Conservation (phyloP, 2,329 filamentous ascomycete genomes). For the Coniochaeta sp. region DNA sequence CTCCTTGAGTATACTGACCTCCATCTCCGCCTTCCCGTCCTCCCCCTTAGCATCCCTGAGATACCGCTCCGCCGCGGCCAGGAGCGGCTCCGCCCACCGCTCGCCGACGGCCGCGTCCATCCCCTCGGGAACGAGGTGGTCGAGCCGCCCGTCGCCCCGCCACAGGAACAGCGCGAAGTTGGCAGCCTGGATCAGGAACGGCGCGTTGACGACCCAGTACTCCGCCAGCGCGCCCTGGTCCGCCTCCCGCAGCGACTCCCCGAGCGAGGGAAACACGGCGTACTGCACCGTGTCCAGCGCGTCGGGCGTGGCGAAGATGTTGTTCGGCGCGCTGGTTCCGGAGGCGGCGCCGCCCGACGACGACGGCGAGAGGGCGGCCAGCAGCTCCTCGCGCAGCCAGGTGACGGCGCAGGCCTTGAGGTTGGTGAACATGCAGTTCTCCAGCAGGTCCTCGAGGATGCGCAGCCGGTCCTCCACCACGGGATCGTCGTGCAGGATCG, state of each 20-base stretch:
- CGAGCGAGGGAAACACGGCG: slow-evolving; percentile 50
- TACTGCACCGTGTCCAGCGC: slow-evolving; percentile 55
- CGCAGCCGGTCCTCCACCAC: slow-evolving; percentile 50
- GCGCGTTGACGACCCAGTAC: slow-evolving; percentile 42
- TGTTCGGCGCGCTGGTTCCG: slow-evolving; percentile 6
- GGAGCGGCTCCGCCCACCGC: slow-evolving; percentile 48
- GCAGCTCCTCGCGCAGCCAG: slow-evolving; percentile 58
- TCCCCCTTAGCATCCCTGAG: slow-evolving; percentile 4
- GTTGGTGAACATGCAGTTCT: slow-evolving; percentile 56
- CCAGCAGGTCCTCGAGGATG: slow-evolving; percentile 57
- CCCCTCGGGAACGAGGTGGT: slow-evolving; percentile 43
- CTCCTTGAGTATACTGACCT: slow-evolving; percentile 14
- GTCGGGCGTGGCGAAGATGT: slow-evolving; percentile 42
- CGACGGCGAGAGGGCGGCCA: slow-evolving; percentile 28
- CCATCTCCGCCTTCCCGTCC: slow-evolving; percentile 5
- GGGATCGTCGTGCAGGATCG: slow-evolving; percentile 50
- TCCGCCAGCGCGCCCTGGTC: slow-evolving; percentile 36
- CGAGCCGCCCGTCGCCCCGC: slow-evolving; percentile 30
- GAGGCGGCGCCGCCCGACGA: not conserved
- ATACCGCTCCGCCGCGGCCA: slow-evolving; percentile 27
- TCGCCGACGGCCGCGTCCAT: slow-evolving; percentile 52
- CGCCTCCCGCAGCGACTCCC: slow-evolving; percentile 31
- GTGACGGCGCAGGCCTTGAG: slow-evolving; percentile 56
- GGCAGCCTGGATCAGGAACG: slow-evolving; percentile 51
- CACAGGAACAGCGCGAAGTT: slow-evolving; percentile 56